These are phyloP conservation scores for Paraphysoderma sedebokerense DNA, from an alignment of 371 early-diverging fungal species.

Conservation along the genomic window DNA sequence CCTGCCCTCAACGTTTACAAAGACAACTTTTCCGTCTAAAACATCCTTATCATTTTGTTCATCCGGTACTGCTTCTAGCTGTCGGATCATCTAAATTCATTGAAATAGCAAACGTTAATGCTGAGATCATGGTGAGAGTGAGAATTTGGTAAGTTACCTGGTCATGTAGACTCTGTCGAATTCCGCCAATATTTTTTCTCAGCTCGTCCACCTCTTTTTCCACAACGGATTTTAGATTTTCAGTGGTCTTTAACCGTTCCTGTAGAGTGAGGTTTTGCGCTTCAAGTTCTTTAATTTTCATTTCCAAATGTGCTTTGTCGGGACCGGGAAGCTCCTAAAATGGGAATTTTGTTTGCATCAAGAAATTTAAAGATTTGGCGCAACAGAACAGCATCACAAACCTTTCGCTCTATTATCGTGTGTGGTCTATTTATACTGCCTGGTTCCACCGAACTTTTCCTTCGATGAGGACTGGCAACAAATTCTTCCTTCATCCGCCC, in stretches of 20 bases:
- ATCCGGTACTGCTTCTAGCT: conserved; percentile 11
- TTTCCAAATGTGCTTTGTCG: too few species aligned
- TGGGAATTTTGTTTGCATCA: too few species aligned
- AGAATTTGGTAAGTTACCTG: too few species aligned
- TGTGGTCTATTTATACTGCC: too few species aligned
- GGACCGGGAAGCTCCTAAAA: too few species aligned
- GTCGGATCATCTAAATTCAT: conserved; percentile 12
- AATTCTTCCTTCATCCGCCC: too few species aligned
- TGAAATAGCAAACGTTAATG: conserved; percentile 1
- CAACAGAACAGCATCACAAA: too few species aligned
- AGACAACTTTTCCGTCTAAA: conserved; percentile 15
- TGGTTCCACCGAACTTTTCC: too few species aligned
- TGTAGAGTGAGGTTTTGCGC: conserved; percentile 13
- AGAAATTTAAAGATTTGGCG: too few species aligned
- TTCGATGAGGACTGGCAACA: too few species aligned
- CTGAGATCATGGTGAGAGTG: neutral
- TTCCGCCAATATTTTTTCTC: conserved; percentile 3
- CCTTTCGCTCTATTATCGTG: too few species aligned
- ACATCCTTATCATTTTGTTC: conserved; percentile 25
- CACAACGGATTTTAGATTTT: conserved; percentile 15
- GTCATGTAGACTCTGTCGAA: neutral
- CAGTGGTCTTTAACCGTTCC: conserved; percentile 14
- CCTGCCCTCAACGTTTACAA: conserved; percentile 18
- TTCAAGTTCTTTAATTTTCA: too few species aligned
- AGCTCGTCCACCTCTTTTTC: conserved; percentile 22